phyloP scores from a whole-genome alignment of 23 red algal genomes.

The Gracilaria domingensis region DNA sequence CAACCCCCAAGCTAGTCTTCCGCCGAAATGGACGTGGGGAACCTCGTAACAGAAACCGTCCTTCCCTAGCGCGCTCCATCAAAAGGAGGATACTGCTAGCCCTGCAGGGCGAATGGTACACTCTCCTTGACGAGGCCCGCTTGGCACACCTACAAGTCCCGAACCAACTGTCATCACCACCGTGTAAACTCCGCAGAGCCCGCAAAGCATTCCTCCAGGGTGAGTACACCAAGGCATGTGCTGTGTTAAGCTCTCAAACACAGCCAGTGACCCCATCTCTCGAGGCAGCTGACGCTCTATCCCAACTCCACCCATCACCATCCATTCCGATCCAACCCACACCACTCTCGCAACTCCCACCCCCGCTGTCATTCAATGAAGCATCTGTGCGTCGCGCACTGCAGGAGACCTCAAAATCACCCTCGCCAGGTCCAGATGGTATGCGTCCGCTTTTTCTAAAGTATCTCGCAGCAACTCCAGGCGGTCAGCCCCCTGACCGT shows the following conservation, averaged over 20 bases:
- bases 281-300: background rate
- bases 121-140: background rate
- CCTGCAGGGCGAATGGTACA: background rate
- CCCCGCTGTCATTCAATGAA: background rate
- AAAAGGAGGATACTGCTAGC: background rate
- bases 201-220: background rate
- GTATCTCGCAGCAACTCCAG: background rate
- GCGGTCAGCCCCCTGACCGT: background rate
- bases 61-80: background rate
- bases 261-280: background rate
- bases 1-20: background rate
- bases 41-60: background rate
- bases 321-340: background rate
- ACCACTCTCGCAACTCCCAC: background rate
- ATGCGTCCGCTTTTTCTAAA: background rate
- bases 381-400: background rate
- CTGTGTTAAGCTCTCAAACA: background rate
- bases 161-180: background rate
- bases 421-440: background rate
- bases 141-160: background rate
- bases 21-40: background rate
- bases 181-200: background rate
- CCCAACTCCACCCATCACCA: background rate
- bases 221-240: slow-evolving; percentile 3
- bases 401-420: background rate